A percentile compares a stretch with the other conserved stretches of the same genome.
Evolutionary conservation across 2,329 filamentous ascomycete genomes (phyloP).

Genomic region (Alternaria infectoria): DNA sequence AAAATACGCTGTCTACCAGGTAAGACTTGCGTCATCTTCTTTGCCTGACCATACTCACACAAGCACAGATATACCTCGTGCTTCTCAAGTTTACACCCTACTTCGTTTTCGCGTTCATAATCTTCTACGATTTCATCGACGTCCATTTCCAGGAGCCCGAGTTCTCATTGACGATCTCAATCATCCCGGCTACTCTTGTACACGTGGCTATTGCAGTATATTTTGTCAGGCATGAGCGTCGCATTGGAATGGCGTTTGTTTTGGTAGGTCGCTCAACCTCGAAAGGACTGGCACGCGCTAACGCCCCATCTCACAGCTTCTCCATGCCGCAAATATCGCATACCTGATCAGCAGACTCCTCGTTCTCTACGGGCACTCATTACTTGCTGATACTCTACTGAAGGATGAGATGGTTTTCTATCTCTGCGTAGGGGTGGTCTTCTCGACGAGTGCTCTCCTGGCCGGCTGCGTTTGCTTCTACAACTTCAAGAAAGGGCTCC

Average conservation of each 20-base stretch:
- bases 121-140: constrained; percentile 27
- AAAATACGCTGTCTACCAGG: constrained; percentile 23
- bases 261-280: constrained; percentile 15
- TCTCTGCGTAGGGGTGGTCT: constrained; percentile 11
- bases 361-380: constrained; percentile 16
- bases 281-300: background rate
- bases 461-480: constrained; percentile 18
- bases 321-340: constrained; percentile 22
- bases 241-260: constrained; percentile 12
- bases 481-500: constrained; percentile 32
- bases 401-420: constrained; percentile 35
- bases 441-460: constrained; percentile 9
- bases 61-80: constrained; percentile 21
- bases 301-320: constrained; percentile 6
- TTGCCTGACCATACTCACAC: background rate
- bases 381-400: constrained; percentile 13
- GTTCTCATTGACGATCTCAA: constrained; percentile 28
- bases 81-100: constrained; percentile 24
- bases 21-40: background rate
- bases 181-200: constrained; percentile 27
- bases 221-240: constrained; percentile 19
- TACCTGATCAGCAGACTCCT: constrained; percentile 30
- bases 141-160: constrained; percentile 31
- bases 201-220: constrained; percentile 18
- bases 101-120: constrained; percentile 28